These are phyloP conservation scores for Solanum dulcamara DNA, from an alignment of 257 asterid species.

Conservation along the genomic window DNA sequence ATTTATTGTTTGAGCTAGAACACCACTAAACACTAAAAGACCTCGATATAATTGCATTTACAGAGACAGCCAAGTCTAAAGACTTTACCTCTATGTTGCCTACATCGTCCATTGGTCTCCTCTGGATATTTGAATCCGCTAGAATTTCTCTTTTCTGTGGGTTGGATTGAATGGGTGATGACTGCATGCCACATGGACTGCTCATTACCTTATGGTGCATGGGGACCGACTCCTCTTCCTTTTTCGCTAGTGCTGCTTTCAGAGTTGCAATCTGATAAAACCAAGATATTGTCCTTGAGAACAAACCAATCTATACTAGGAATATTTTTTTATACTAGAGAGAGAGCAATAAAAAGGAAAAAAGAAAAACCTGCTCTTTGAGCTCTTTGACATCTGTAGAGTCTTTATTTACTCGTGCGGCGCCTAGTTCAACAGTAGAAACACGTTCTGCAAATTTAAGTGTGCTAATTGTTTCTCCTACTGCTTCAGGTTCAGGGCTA, in stretches of 20 bases:
- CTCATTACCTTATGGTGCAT: constrained; percentile 34
- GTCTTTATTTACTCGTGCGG: constrained; percentile 88
- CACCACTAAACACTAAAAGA: neutral
- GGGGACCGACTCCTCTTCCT: constrained; percentile 38
- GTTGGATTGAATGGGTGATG: constrained; percentile 28
- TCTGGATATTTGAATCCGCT: constrained; percentile 31
- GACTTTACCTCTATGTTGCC: constrained; percentile 72
- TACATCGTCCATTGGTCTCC: constrained; percentile 92
- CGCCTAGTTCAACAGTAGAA: constrained; percentile 94
- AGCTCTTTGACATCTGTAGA: constrained; percentile 81
- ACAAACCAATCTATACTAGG: neutral
- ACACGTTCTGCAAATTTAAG: constrained; percentile 99
- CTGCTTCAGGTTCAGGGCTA: constrained; percentile 87
- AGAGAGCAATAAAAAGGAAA: neutral
- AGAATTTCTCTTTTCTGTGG: constrained; percentile 31
- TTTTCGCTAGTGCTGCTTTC: constrained; percentile 73
- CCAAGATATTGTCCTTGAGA: neutral
- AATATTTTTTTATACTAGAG: neutral
- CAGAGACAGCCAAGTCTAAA: neutral
- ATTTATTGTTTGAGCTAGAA: neutral
- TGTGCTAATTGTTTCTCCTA: constrained; percentile 92
- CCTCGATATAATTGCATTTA: neutral
- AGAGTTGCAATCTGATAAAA: constrained; percentile 57
- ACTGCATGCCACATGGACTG: constrained; percentile 46
- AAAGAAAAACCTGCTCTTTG: constrained; percentile 58